Base-by-base conservation (phyloP, 1,284 basidiomycete species). In the Malassezia caprae region DNA sequence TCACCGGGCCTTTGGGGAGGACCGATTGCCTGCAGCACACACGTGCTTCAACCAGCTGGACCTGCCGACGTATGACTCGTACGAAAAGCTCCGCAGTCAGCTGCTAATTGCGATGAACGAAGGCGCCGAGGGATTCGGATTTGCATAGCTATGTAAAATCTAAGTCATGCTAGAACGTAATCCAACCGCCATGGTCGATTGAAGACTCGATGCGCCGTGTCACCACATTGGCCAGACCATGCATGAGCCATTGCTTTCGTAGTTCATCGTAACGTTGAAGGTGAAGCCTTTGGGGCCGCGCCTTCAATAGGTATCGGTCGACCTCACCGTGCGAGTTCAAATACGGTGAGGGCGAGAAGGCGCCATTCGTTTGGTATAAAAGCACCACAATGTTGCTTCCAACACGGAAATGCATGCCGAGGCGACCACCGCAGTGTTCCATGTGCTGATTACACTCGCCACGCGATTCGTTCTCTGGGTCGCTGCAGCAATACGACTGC, bases 361-460 rank as follows among this genome's bases (percentile, higher is more conserved):
- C 83, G 8, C 93, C 94, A 53, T 86, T 89, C 57, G 84, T 85
- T 26, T 85, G 84, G 68, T 90, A 91, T 4, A 98, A 80, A 72
- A 90, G 90, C n/a, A 98, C 75, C 41, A 96, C 73, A n/a, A 86
- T 83, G 76, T 91, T 96, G 43, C 88, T 83, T 73, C 93, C 91
- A 64, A 96, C 84, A 53, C 93, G 82, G 75, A 94, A 91, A 76
- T 86, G 98, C 53, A 91, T 76, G 7, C 91, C 94, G 31, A 89
- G 80, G 0, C 84, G 83, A 2, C 90, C 90, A 8, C 88, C 88
- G 65, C 93, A 98, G 87, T 88, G 85, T 80, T 89, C 81, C 63
- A 86, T 87, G 75, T 98, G 94, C 78, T 88, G 83, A 75, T 96
- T 98, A 76, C 93, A 96, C 74, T 99, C 94, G 61, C 80, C 77